Evolutionary conservation across 805 yeast genomes (phyloP).

Genomic region (Pichia exigua): DNA sequence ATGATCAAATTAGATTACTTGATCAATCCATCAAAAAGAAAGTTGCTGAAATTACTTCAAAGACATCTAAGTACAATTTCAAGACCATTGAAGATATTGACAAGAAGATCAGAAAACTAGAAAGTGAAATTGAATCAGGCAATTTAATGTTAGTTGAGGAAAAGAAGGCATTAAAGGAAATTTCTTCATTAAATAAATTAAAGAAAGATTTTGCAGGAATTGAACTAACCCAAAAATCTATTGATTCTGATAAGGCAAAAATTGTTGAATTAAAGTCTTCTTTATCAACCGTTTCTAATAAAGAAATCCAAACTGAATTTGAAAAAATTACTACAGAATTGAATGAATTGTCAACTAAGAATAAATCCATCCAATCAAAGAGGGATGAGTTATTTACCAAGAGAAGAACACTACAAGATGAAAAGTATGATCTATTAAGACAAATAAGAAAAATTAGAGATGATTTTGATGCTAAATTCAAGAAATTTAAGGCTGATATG

Average conservation of each 20-base stretch:
- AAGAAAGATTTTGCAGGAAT: conserved; percentile 69
- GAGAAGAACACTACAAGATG: conserved; percentile 59
- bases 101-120: conserved; percentile 55
- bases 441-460: conserved; percentile 61
- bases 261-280: conserved; percentile 67
- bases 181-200: conserved; percentile 71
- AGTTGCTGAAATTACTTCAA: conserved; percentile 63
- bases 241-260: conserved; percentile 72
- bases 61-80: conserved; percentile 63
- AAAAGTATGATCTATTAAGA: conserved; percentile 60
- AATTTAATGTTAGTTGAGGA: conserved; percentile 83
- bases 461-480: conserved; percentile 68
- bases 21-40: conserved; percentile 70
- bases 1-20: conserved; percentile 61
- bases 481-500: conserved; percentile 59
- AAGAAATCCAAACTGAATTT: conserved; percentile 59
- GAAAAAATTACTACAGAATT: conserved; percentile 63
- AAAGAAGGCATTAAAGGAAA: conserved; percentile 76
- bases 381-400: conserved; percentile 55
- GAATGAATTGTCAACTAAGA: conserved; percentile 53
- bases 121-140: conserved; percentile 71
- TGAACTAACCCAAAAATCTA: conserved; percentile 66
- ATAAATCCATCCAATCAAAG: conserved; percentile 57
- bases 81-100: conserved; percentile 64
- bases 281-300: conserved; percentile 47